Evolutionary conservation across 495 filamentous ascomycete genomes (phyloP).

Genomic region (Trichoderma asperelloides): DNA sequence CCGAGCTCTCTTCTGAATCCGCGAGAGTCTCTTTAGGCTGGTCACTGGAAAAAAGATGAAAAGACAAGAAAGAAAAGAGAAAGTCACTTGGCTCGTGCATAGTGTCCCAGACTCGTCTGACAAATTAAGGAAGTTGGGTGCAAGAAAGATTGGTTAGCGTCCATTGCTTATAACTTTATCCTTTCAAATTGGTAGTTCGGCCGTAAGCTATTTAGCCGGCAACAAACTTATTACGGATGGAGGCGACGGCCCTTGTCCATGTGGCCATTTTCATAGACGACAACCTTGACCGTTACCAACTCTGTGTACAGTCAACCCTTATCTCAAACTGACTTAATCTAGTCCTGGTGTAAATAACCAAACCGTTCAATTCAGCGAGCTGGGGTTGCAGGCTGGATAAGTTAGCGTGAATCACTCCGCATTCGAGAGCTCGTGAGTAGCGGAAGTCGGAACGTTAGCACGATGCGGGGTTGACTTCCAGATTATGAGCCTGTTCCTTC

Average conservation of each 20-base stretch:
- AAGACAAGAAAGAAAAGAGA: too few relatives aligned
- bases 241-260: neutral
- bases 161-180: too few relatives aligned
- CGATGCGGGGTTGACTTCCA: neutral
- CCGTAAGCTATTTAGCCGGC: neutral
- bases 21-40: too few relatives aligned
- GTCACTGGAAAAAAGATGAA: too few relatives aligned
- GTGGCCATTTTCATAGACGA: neutral
- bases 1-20: too few relatives aligned
- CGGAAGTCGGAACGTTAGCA: neutral
- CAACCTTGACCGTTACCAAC: neutral
- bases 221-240: neutral
- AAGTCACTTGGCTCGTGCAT: too few relatives aligned
- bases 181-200: neutral
- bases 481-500: neutral
- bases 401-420: neutral
- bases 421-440: neutral
- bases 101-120: too few relatives aligned
- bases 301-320: neutral
- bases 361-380: neutral
- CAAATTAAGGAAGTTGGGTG: too few relatives aligned
- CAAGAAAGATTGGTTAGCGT: too few relatives aligned
- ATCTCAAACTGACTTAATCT: neutral
- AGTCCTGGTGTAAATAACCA: neutral
- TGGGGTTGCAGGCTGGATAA: neutral